phyloP scores from a whole-genome alignment of 192 early-diverging fungal species.

The Coemansia sp. region DNA sequence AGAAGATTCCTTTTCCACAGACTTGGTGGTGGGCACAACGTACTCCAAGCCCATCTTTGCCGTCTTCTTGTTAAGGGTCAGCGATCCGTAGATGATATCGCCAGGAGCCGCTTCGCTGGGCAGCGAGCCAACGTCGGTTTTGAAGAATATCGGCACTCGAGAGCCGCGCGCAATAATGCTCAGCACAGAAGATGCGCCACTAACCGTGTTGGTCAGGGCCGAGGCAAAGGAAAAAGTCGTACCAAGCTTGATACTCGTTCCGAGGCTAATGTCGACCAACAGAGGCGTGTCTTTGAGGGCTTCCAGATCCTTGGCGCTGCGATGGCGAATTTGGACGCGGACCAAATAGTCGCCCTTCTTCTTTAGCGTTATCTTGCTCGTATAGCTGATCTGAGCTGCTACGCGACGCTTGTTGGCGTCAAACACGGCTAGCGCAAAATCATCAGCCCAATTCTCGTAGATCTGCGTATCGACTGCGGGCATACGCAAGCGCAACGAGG shows the following conservation, averaged over 20 bases:
- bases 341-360: constrained; percentile 85
- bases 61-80: constrained; percentile 54
- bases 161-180: constrained; percentile 61
- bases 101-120: constrained; percentile 76
- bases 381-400: constrained; percentile 71
- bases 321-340: constrained; percentile 75
- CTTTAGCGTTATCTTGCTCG: constrained; percentile 65
- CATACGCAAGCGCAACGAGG: constrained; percentile 50
- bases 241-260: constrained; percentile 54
- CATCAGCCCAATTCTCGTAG: constrained; percentile 80
- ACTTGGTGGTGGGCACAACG: constrained; percentile 53
- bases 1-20: constrained; percentile 50
- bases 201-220: constrained; percentile 59
- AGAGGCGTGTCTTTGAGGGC: constrained; percentile 66
- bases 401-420: constrained; percentile 79
- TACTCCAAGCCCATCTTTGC: constrained; percentile 53
- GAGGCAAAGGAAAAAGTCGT: constrained; percentile 32
- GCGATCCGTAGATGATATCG: constrained; percentile 75
- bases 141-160: constrained; percentile 50
- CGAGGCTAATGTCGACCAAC: constrained; percentile 65
- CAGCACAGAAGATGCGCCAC: constrained; percentile 56
- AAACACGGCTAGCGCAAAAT: constrained; percentile 67
- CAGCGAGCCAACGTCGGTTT: constrained; percentile 18
- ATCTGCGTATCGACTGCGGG: constrained; percentile 60
- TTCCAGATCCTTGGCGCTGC: constrained; percentile 70